Percentiles rank a stretch among this genome's conserved stretches.
Conservation (phyloP, 1,139 yeast species). For the Hansenula lynferdii region DNA sequence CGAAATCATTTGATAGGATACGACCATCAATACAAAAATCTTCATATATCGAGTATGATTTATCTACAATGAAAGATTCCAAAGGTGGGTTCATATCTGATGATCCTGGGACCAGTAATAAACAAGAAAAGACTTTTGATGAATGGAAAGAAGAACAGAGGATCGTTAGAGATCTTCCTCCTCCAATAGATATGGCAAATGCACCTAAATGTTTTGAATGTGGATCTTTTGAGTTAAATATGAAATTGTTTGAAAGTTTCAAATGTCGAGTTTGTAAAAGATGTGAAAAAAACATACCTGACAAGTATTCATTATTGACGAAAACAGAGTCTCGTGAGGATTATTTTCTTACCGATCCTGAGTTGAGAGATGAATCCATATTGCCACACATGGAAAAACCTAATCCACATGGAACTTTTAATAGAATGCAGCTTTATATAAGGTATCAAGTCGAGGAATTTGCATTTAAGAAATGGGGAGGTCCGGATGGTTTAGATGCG, state of each 20-base stretch:
- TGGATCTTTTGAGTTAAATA: constrained; percentile 70
- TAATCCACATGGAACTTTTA: constrained; percentile 86
- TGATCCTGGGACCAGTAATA: constrained; percentile 29
- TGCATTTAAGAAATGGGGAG: constrained; percentile 95
- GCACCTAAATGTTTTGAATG: constrained; percentile 87
- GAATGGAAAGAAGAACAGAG: constrained; percentile 75
- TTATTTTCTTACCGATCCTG: constrained; percentile 89
- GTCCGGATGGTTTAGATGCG: constrained; percentile 79
- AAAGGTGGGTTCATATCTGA: constrained; percentile 78
- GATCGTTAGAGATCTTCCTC: constrained; percentile 51
- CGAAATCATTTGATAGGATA: constrained; percentile 11
- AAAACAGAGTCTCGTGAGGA: constrained; percentile 96
- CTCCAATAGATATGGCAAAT: constrained; percentile 62
- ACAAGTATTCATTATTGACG: constrained; percentile 84
- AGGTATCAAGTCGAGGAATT: constrained; percentile 88
- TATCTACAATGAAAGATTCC: constrained; percentile 83
- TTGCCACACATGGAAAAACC: constrained; percentile 83
- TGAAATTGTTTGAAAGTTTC: constrained; percentile 63
- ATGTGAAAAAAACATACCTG: constrained; percentile 71
- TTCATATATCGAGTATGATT: constrained; percentile 89
- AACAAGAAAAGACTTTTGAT: constrained; percentile 48
- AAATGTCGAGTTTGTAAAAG: constrained; percentile 70
- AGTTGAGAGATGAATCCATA: constrained; percentile 62
- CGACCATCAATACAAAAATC: constrained; percentile 41
- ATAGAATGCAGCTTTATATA: constrained; percentile 87